Percentiles rank a stretch among this genome's conserved stretches.
Conservation (phyloP, 495 filamentous ascomycete genomes). For the Entonaema liquescens region DNA sequence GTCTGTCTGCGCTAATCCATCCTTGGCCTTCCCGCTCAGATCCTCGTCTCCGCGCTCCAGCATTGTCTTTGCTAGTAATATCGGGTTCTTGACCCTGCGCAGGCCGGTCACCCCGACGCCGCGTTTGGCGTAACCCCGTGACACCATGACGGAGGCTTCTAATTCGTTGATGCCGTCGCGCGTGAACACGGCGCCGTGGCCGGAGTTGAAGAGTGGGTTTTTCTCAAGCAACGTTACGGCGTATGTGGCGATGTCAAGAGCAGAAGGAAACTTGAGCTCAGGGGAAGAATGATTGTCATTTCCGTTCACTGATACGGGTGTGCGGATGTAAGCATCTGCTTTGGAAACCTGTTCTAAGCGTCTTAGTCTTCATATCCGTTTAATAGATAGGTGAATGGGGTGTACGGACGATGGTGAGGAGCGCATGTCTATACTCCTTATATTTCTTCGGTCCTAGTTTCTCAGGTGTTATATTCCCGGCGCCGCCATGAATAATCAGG, state of each 20-base stretch:
- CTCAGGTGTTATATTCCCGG: slow-evolving; percentile 77
- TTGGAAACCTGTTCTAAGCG: slow-evolving; percentile 42
- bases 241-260: slow-evolving; percentile 76
- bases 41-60: slow-evolving; percentile 68
- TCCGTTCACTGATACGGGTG: slow-evolving; percentile 16
- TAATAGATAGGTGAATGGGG: neutral
- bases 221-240: slow-evolving; percentile 83
- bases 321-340: slow-evolving; percentile 50
- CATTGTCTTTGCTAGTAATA: slow-evolving; percentile 76
- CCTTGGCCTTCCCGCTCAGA: slow-evolving; percentile 36
- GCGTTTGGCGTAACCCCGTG: slow-evolving; percentile 73
- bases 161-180: slow-evolving; percentile 83
- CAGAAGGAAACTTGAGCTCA: slow-evolving; percentile 48
- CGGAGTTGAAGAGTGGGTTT: slow-evolving; percentile 85
- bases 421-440: slow-evolving; percentile 65
- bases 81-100: slow-evolving; percentile 77
- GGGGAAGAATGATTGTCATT: neutral
- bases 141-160: slow-evolving; percentile 91
- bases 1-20: neutral
- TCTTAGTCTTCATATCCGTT: neutral
- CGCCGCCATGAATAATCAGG: slow-evolving; percentile 88
- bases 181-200: slow-evolving; percentile 87
- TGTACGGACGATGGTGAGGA: slow-evolving; percentile 64
- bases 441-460: slow-evolving; percentile 71
- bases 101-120: slow-evolving; percentile 79